phyloP scores from a whole-genome alignment of 805 yeast species.

The Yamadazyma olivae region DNA sequence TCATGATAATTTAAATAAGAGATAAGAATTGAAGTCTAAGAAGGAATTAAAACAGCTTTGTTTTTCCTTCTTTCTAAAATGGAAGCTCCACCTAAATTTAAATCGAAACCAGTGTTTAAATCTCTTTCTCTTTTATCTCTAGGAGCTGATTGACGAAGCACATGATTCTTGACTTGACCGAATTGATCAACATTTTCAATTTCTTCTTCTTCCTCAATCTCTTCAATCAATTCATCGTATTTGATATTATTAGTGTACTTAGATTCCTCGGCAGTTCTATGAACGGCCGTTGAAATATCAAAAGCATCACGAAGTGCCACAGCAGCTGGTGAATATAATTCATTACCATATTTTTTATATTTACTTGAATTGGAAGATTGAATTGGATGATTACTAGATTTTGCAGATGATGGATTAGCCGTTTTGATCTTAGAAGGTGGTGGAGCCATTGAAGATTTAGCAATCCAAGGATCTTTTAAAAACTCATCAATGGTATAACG shows the following conservation, averaged over 20 bases:
- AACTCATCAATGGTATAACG: constrained; percentile 73
- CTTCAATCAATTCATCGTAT: constrained; percentile 26
- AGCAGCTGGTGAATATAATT: constrained; percentile 65
- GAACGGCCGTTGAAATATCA: constrained; percentile 82
- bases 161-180: constrained; percentile 11
- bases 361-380: constrained; percentile 13
- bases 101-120: constrained; percentile 29
- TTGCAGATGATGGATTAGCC: not conserved
- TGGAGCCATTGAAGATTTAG: constrained; percentile 11
- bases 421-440: constrained; percentile 5
- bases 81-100: constrained; percentile 51
- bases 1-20: not conserved
- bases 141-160: not conserved
- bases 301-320: constrained; percentile 83
- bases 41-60: constrained; percentile 12
- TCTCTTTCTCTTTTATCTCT: not conserved
- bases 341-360: constrained; percentile 21
- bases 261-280: constrained; percentile 71
- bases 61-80: constrained; percentile 45
- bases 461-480: constrained; percentile 75
- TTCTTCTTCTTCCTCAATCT: constrained; percentile 34
- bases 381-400: constrained; percentile 21
- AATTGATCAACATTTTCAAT: constrained; percentile 12
- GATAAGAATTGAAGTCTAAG: constrained; percentile 5
- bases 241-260: constrained; percentile 23